Base-by-base conservation (phyloP, 1,284 basidiomycete species). In the Ceratobasidium sp. region DNA sequence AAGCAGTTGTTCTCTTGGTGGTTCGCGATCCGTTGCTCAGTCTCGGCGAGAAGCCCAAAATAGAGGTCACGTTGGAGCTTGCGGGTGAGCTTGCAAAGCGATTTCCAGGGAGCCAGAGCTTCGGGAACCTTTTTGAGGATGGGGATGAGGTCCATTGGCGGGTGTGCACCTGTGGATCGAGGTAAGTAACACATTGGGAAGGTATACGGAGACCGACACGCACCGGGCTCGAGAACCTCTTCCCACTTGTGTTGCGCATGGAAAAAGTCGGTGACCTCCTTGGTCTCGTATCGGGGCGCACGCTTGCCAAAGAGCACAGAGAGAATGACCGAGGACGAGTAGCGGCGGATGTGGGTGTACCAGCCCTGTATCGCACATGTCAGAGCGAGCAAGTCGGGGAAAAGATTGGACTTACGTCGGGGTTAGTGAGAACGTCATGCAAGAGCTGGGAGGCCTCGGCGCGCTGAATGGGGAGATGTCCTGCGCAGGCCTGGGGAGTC, bases 361-460 rank as follows among this genome's bases (percentile, higher is more conserved):
- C 81, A 81, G 34, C 75, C 54, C 82, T 82, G 58, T 31, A 66
- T 48, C 22, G 29, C 24, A 54, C 41, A 51, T 37, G 69, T 43
- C 34, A 61, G 58, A 61, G 29, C 63, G 41, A 65, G 22, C 27
- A 16, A 39, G n/a, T 31, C 19, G 51, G 22, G 22, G 16, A 48
- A 59, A 51, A 39, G 13, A 43, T 63, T 59, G 22, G 7, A 61
- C 77, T 27, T 76, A 83, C 82, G 51, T 81, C 77, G 7, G 82
- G 82, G 19, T 74, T 74, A 39, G 9, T 83, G 81, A 69, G 64
- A 5, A 81, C 34, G 54, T 83, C 82, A 59, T 80, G 78, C 78
- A 83, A 76, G 11, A 83, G 77, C 66, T 84, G 83, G 3, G 77
- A 76, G 13, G 80, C 78, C 76, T 84, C 83, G 0, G 81, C 81